Base-by-base conservation (phyloP, 495 filamentous ascomycete genomes). In the Jackrogersella multiformis region DNA sequence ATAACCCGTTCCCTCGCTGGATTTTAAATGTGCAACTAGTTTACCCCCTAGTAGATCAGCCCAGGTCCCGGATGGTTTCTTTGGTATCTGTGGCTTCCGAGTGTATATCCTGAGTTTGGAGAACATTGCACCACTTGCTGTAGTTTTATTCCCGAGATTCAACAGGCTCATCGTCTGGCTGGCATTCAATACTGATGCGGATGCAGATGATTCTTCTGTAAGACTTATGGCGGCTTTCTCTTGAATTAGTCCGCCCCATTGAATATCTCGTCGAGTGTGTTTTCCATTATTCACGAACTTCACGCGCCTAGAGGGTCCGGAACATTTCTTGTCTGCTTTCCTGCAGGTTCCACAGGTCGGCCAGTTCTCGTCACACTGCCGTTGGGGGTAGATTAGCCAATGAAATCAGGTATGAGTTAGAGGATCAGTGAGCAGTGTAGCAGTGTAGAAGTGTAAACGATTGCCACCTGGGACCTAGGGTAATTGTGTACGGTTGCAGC, bases 281-380 rank as follows among this genome's bases (percentile, higher is more conserved):
- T 16, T 56, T 28, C 64, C 64, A 45, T 56, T 48, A 16, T 68
- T 13, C 5, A 68, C 28, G 9, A 68, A 68, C 24, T 68, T 68
- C 9, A 61, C 44, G 4, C 36, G 51, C 20, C 36, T 68, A 7
- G 57, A 45, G 4, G 56, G 64, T 1, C 64, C 64, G 26, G 64
- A 68, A 68, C 64, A 68, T 38, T 42, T 34, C 35, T 38, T 62
- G 18, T 52, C 64, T 38, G 58, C 51, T 36, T 68, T 68, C 34
- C 30, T 57, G 30, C 64, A 68, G 51, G 32, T 52, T 24, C 64
- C 64, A 26, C 64, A 68, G 18, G 64, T 68, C 34, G 57, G 64
- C 64, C 57, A 68, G 16, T 34, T 42, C 28, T 68, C 64, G 10
- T 68, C 64, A 45, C 64, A 68, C 64, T 68, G 7, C 21, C 26